Evolutionary conservation across 768 basidiomycete genomes (phyloP).

Genomic region (Agaricus subrufescens): DNA sequence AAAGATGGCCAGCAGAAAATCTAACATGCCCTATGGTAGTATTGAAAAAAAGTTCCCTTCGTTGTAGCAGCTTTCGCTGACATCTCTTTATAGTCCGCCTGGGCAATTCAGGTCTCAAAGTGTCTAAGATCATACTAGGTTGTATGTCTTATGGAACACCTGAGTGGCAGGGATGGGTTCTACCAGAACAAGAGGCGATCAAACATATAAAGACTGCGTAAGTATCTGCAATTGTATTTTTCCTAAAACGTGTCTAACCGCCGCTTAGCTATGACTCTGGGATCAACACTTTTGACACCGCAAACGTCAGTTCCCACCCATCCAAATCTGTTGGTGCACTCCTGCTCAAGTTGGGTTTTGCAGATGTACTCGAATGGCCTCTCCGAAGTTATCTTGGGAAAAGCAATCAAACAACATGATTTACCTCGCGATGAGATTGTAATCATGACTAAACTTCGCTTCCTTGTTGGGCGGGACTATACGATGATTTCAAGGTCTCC

Average conservation of each 20-base stretch:
- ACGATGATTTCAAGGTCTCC: background rate
- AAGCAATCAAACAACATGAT: conserved; percentile 60
- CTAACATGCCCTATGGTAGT: background rate
- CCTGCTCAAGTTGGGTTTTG: background rate
- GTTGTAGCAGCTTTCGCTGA: background rate
- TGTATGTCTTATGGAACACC: conserved; percentile 53
- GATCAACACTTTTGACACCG: conserved; percentile 59
- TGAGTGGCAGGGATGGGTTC: conserved; percentile 46
- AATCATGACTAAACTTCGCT: conserved; percentile 67
- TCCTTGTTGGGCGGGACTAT: conserved; percentile 21
- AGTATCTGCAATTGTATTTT: conserved; percentile 7
- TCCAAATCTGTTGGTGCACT: background rate
- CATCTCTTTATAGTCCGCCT: conserved; percentile 30
- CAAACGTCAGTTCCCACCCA: conserved; percentile 28
- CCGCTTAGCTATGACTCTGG: conserved; percentile 50
- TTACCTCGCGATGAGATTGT: conserved; percentile 72
- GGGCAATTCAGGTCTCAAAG: conserved; percentile 39
- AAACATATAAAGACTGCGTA: conserved; percentile 50
- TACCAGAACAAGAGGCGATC: conserved; percentile 44
- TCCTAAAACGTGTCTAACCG: background rate
- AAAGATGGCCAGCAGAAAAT: no score
- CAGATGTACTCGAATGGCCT: conserved; percentile 63
- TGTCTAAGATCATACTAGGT: conserved; percentile 46
- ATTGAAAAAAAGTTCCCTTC: no score
- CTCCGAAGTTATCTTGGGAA: conserved; percentile 65